Percentiles rank a stretch among this genome's conserved stretches.
phyloP scores from a whole-genome alignment of 306 rosid genomes.

The Macrotyloma uniflorum region DNA sequence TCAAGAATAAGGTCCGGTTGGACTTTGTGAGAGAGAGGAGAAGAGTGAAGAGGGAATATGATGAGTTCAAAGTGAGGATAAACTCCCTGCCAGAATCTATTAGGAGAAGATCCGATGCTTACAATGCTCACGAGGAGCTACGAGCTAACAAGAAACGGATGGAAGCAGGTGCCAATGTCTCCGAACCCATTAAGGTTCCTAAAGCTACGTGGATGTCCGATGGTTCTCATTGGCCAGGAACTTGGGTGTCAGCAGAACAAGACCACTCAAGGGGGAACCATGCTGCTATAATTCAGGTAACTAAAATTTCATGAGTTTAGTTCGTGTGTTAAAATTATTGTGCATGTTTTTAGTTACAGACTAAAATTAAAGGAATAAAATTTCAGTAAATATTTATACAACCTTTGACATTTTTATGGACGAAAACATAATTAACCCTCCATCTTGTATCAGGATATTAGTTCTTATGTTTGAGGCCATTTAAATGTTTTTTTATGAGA shows the following conservation, averaged over 20 bases:
- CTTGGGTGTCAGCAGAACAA: conserved; percentile 74
- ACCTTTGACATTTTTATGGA: not conserved
- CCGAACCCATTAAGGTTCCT: conserved; percentile 60
- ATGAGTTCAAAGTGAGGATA: conserved; percentile 83
- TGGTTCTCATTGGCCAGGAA: conserved; percentile 93
- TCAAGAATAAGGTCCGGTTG: conserved; percentile 79
- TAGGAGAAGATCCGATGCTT: conserved; percentile 83
- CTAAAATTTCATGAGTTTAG: not conserved
- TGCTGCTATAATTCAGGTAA: conserved; percentile 88
- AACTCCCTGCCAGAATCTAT: conserved; percentile 84
- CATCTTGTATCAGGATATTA: too few relatives aligned
- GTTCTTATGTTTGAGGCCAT: too few relatives aligned
- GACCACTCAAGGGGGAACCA: conserved; percentile 90
- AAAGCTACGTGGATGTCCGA: conserved; percentile 95
- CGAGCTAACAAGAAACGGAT: conserved; percentile 78
- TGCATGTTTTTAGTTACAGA: not conserved
- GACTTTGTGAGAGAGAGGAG: conserved; percentile 89
- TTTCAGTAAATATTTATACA: not conserved
- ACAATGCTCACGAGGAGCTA: conserved; percentile 86
- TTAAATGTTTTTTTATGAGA: too few relatives aligned
- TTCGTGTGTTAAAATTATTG: not conserved
- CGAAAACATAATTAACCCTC: not conserved
- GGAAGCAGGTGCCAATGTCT: conserved; percentile 57
- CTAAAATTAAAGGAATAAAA: not conserved
- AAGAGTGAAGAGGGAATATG: conserved; percentile 84